phyloP scores from a whole-genome alignment of 768 basidiomycete genomes.

The Calocybe cyanea region DNA sequence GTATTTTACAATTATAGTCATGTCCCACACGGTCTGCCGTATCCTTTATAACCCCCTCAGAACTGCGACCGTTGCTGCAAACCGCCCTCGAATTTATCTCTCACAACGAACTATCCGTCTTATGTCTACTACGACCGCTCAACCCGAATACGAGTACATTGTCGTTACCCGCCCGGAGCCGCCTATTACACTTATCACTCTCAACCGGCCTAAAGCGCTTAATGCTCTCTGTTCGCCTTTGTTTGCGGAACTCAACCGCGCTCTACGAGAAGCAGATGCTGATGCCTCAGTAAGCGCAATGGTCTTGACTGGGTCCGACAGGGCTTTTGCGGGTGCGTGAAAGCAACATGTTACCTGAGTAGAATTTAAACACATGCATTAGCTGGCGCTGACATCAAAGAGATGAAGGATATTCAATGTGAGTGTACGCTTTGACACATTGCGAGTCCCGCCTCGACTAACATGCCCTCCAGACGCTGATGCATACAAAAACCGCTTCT shows the following conservation, averaged over 20 bases:
- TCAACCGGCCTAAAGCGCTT: constrained; percentile 86
- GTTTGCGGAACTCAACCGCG: constrained; percentile 78
- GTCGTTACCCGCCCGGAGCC: constrained; percentile 65
- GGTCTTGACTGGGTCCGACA: constrained; percentile 89
- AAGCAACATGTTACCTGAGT: not conserved
- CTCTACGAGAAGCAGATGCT: constrained; percentile 63
- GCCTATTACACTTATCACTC: constrained; percentile 72
- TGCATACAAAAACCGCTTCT: constrained; percentile 81
- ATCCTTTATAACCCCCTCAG: constrained; percentile 16
- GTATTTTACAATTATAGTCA: constrained; percentile 4
- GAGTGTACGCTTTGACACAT: constrained; percentile 21
- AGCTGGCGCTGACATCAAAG: constrained; percentile 99
- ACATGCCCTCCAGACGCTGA: constrained; percentile 57
- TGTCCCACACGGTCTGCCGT: constrained; percentile 21
- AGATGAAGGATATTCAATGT: constrained; percentile 98
- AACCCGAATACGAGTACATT: constrained; percentile 55
- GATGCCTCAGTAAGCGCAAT: constrained; percentile 77
- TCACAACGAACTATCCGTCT: constrained; percentile 23
- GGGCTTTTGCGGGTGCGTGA: constrained; percentile 87
- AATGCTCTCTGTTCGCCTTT: constrained; percentile 85
- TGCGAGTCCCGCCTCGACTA: not conserved
- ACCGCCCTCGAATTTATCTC: constrained; percentile 7
- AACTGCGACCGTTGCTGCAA: constrained; percentile 1
- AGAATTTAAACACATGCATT: constrained; percentile 1
- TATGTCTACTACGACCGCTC: constrained; percentile 38